Evolutionary conservation across 2,329 filamentous ascomycete species (phyloP), one percentile per base, ranked within the genome.

Genomic region (Colletotrichum brevisporum): DNA sequence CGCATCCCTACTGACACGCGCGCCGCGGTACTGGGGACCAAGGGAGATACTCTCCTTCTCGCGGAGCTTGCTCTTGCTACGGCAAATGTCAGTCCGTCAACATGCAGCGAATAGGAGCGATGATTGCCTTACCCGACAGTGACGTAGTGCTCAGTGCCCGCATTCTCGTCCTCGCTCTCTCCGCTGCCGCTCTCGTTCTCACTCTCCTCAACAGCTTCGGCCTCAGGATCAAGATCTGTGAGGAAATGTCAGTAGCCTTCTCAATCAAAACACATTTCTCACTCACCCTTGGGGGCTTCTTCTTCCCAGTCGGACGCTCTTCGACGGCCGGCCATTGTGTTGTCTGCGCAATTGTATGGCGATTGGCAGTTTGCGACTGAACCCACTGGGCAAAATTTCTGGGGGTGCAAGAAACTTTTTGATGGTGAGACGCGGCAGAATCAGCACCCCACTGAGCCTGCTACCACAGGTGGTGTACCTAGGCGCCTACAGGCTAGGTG

Each of bases 61-160:
- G 72, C 94, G 90, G 73, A 98, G 83, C 78, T 93, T 95, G 82
- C 92, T 96, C 84, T 95, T 96, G 21, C 90, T 91, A 70, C 70
- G 24, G 71, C 16, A 10, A 10, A 8, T 5, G 26, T 69, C 43
- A 69, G 67, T 58, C 12, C 24, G 10, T 18, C 8, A 3, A 3
- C 6, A 6, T 6, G 10, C 6, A 47, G 31, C 6, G n/a, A 15
- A 8, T 10, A 36, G 10, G 31, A 36, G 31, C 31, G 31, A 36
- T 10, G 31, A 5, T 16, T 26, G 13, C 5, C 18, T 64, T 83
- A 92, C 86, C 91, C 92, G 39, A 97, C 93, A 60, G 87, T 81
- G 51, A 92, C 88, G 77, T 98, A 98, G 78, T 98, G 95, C 75
- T 97, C 95, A 39, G 95, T 92, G 21, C 92, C 94, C 31, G 86